Evolutionary conservation across 2,329 filamentous ascomycete species (phyloP), one percentile per base, ranked within the genome.

Genomic region (Chrysoporthe austroafricana): DNA sequence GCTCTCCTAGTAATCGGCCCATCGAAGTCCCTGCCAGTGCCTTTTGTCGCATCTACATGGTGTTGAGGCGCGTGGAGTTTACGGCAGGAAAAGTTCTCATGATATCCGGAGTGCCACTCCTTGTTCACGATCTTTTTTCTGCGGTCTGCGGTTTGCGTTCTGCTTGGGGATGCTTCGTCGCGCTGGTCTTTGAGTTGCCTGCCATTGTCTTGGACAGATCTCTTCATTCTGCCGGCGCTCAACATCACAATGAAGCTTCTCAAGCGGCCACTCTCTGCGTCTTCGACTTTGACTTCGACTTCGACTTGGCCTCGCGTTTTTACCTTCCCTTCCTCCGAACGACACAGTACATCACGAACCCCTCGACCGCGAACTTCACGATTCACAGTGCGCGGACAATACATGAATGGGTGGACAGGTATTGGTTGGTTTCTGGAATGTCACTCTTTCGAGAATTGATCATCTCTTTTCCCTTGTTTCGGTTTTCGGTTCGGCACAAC

Each of bases 11-110:
- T 70, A 67, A 70, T 63, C 61, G 62, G 43, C 62, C 54, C 57
- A 46, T 59, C 61, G 66, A 57, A 68, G 61, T 66, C 61, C 68
- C 62, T 70, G 66, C 67, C 68, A 66, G 64, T 67, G 68, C 68
- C 68, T 68, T 69, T 64, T 70, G 57, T 65, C 63, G 68, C 68
- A 70, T 70, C 68, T 63, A 70, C 66, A 60, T 68, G 68, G 68
- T 64, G 68, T 70, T 70, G 57, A 67, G 68, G 68, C 68, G 68
- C 67, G 66, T 66, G 62, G 68, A 63, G 66, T 67, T 70, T 61
- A 65, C 66, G 68, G 68, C 68, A 70, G 62, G 67, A 69, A 68
- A 69, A 69, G 66, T 69, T 64, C 61, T 64, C 62, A 68, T 63
- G 68, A 70, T 67, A 68, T 67, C 66, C 68, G 63, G 63, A 68